Percentiles rank a stretch among this genome's conserved stretches.
Evolutionary conservation across 768 basidiomycete species (phyloP).

Genomic region (Tulasnella sp.): DNA sequence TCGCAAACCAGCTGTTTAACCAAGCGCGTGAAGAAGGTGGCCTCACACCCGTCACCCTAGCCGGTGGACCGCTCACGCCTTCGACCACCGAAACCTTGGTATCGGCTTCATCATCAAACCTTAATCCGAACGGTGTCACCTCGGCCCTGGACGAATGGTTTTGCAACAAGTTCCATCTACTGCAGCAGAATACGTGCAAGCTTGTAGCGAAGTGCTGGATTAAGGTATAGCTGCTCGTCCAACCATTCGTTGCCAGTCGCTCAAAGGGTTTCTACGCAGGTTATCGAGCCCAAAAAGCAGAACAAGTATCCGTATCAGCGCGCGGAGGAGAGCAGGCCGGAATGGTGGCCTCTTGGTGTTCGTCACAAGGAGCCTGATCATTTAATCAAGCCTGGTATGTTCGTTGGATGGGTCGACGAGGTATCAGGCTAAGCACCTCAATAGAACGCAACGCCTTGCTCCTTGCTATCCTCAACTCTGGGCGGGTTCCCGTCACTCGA

Average conservation of each 20-base stretch:
- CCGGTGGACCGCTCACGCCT: slow-evolving; percentile 23
- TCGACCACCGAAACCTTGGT: slow-evolving; percentile 25
- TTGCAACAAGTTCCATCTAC: slow-evolving; percentile 26
- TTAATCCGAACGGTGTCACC: slow-evolving; percentile 23
- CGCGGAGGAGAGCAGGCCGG: slow-evolving; percentile 33
- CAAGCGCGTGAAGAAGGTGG: slow-evolving; percentile 10
- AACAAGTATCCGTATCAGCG: slow-evolving; percentile 34
- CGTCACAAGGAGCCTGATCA: slow-evolving; percentile 38
- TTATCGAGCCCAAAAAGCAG: slow-evolving; percentile 36
- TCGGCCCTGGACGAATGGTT: slow-evolving; percentile 29
- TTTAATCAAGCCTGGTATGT: slow-evolving; percentile 33
- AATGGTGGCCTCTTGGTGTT: slow-evolving; percentile 35
- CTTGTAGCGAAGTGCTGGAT: slow-evolving; percentile 36
- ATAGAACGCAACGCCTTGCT: slow-evolving; percentile 33
- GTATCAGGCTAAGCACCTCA: background rate
- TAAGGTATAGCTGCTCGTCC: slow-evolving; percentile 26
- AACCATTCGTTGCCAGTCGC: background rate
- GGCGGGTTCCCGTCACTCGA: slow-evolving; percentile 27
- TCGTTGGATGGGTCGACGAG: background rate
- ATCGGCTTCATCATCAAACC: slow-evolving; percentile 21
- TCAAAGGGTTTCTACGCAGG: background rate
- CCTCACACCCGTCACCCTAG: background rate
- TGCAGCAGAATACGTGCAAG: slow-evolving; percentile 33
- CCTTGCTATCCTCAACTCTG: slow-evolving; percentile 29
- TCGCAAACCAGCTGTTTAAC: slow-evolving; percentile 17